Evolutionary conservation across 192 early-diverging fungal species (phyloP).

Genomic region (Coemansia sp.): DNA sequence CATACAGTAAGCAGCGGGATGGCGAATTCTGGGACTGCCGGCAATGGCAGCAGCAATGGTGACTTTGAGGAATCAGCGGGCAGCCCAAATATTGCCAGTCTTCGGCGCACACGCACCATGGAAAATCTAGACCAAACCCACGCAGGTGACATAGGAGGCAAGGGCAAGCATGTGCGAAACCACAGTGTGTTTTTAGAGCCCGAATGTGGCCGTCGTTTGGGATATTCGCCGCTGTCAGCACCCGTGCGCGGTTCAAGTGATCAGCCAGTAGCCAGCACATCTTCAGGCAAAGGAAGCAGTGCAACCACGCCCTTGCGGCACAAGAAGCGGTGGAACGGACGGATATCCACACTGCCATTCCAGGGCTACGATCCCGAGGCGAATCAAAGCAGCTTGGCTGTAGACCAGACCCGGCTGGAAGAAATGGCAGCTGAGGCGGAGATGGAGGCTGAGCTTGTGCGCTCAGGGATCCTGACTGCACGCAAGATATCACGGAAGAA

Average conservation of each 20-base stretch:
- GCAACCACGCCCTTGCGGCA: constrained; percentile 6
- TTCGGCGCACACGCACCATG: constrained; percentile 35
- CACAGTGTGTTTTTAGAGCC: constrained; percentile 27
- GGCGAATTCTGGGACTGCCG: background rate
- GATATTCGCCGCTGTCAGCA: constrained; percentile 6
- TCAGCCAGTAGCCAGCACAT: constrained; percentile 2
- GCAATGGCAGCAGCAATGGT: background rate
- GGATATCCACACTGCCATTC: constrained; percentile 42
- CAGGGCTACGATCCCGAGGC: constrained; percentile 41
- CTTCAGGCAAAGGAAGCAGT: constrained; percentile 1
- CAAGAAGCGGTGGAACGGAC: constrained; percentile 42
- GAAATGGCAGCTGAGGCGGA: constrained; percentile 47
- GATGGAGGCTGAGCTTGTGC: constrained; percentile 44
- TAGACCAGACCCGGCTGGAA: constrained; percentile 25
- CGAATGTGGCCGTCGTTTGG: background rate
- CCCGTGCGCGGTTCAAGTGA: background rate
- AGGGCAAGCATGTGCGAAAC: constrained; percentile 12
- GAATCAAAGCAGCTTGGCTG: constrained; percentile 12
- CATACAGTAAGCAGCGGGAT: constrained; percentile 23
- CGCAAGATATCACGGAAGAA: constrained; percentile 22
- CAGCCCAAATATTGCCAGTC: background rate
- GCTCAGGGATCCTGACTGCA: constrained; percentile 40
- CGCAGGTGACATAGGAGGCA: background rate
- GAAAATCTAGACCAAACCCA: constrained; percentile 29
- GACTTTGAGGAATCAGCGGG: background rate